Base-by-base conservation (phyloP, 345 rosid genomes). In the Gossypium longicalyx region DNA sequence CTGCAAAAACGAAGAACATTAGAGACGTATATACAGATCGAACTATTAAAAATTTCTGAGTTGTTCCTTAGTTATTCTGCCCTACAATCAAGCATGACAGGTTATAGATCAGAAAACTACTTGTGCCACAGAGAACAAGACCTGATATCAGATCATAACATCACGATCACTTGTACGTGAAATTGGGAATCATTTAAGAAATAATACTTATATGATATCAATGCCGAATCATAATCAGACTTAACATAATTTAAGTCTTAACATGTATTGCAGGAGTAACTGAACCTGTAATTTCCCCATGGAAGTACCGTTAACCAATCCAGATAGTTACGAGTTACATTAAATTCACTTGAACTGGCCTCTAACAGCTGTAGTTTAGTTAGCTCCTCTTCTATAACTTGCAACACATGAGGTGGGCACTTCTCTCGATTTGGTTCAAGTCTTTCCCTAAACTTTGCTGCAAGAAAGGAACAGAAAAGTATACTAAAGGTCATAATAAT, bases 261-360 rank as follows among this genome's bases (percentile, higher is more conserved):
- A 29, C 38, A 71, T 38, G 63, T 56, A 49, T 59, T 47, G 65
- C 66, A 78, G 54, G 53, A 81, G 72, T 51, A 68, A 75, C 51
- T 72, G 20, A 67, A 93, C 99, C 99, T 96, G 88, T 89, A 93
- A 81, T 87, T 90, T 79, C 99, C 98, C 98, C 98, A 96, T 58
- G 99, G 99, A 77, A 96, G 80, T 2, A 85, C 87, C 51, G 99
- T 96, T 85, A 93, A 80, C 99, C 99, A 96, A 87, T 96, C 99
- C 80, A 96, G 86, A 85, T 96, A 96, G 82, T 91, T 96, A 74
- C 99, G 97, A 80, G 99, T 96, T 70, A 96, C 99, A 81, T 93
- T 96, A 86, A 96, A 96, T 87, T 96, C 99, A 86, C 99, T 96
- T 29, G 99, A 96, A 83, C 99, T 96, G 74, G 99, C 97, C 83